These are phyloP conservation scores for Rossbeevera mucosa DNA, from an alignment of 768 basidiomycete species.

Conservation along the genomic window DNA sequence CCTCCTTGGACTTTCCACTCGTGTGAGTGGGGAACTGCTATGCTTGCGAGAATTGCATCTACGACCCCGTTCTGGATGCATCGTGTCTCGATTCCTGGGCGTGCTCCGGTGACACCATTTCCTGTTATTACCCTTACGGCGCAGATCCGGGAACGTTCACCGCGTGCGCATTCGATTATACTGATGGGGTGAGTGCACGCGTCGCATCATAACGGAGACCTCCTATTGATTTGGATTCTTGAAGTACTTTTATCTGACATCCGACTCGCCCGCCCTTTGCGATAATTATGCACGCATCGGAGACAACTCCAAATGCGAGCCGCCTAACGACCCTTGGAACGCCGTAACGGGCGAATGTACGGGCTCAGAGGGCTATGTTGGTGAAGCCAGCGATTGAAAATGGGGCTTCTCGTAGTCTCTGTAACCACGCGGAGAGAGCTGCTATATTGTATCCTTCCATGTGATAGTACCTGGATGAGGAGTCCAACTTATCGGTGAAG, in stretches of 20 bases:
- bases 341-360: background rate
- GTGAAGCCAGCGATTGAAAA: background rate
- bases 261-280: slow-evolving; percentile 5
- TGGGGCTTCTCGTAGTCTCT: background rate
- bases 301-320: slow-evolving; percentile 2
- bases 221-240: background rate
- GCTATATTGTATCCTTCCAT: no score
- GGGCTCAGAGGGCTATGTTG: background rate
- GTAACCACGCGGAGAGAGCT: background rate
- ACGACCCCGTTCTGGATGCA: background rate
- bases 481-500: no score
- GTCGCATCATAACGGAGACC: background rate
- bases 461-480: no score
- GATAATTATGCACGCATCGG: background rate
- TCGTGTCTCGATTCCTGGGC: background rate
- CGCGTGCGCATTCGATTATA: background rate
- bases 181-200: background rate
- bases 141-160: background rate
- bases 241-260: background rate
- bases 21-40: background rate
- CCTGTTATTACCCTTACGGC: background rate
- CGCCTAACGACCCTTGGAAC: slow-evolving; percentile 9
- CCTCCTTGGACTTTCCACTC: background rate
- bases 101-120: background rate
- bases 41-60: background rate